Evolutionary conservation across 1,284 basidiomycete species (phyloP), one percentile per base, ranked within the genome.

Genomic region (Trichosporon inkin): DNA sequence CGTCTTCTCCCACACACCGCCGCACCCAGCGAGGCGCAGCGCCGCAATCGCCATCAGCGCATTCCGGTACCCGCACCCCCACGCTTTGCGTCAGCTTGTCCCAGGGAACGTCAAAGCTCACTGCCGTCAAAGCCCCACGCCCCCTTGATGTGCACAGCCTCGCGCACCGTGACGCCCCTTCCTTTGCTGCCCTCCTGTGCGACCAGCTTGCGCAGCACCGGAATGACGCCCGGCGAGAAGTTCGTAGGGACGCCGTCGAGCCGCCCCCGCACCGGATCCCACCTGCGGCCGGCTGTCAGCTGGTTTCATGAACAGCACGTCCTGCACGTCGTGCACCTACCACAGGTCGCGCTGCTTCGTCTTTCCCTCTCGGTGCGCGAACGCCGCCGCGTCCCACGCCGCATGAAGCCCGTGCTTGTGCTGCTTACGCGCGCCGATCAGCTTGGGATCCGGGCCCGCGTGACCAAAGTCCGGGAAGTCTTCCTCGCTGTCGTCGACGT

Each of bases 1-100:
- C 6, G 80, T 77, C 2, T 53, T 41, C 20, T 65, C 49, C 58
- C 74, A 74, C 1, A 70, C 47, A 3, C 58, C 17, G 10, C 55
- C 53, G 58, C 74, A 72, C 2, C 56, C 40, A 47, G 81, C 81
- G 79, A 88, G 83, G 19, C 57, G 56, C 16, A 93, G 81, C 6
- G 85, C 82, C 0, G 88, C 81, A 64, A 90, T 90, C 4, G 82
- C 81, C 88, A 94, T 93, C 58, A 90, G 68, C 68, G 88, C 91
- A 71, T 92, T 93, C 34, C 90, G 86, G 72, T 93, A 92, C 16
- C 78, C 77, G 60, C 78, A 80, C 13, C 78, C 77, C 77, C 78
- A 79, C 6, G 69, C 70, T 72, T 72, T 36, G 6, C 51, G 52
- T 62, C 57, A 62, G 62, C 40, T 55, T 4, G 51, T 7, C 5